Evolutionary conservation across 2,329 filamentous ascomycete genomes (phyloP).

Genomic region (Ceratocystis cacaofunesta): DNA sequence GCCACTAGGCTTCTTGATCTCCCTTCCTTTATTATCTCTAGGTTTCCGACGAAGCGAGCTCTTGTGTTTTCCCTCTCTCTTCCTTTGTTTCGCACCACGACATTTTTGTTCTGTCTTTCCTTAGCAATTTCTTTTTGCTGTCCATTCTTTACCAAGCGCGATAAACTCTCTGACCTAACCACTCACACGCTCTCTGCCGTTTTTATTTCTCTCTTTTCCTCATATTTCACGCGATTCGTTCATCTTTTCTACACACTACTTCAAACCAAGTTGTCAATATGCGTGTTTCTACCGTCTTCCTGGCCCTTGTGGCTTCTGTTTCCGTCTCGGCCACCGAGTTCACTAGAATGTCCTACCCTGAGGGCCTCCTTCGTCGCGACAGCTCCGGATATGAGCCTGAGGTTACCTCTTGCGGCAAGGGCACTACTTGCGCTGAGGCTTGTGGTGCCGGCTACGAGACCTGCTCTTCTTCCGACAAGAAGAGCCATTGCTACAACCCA

Average conservation of each 20-base stretch:
- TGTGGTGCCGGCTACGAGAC: slow-evolving; percentile 37
- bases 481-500: slow-evolving; percentile 45
- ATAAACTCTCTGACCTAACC: not conserved
- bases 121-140: slow-evolving; percentile 12
- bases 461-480: slow-evolving; percentile 34
- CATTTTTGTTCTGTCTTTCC: not conserved
- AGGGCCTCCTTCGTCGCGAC: slow-evolving; percentile 30
- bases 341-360: slow-evolving; percentile 26
- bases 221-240: not conserved
- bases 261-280: slow-evolving; percentile 17
- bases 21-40: slow-evolving; percentile 8
- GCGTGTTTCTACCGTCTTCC: slow-evolving; percentile 25
- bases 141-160: not conserved
- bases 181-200: not conserved
- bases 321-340: slow-evolving; percentile 22
- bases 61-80: not conserved
- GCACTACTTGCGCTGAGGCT: slow-evolving; percentile 38
- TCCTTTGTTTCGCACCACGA: slow-evolving; percentile 19
- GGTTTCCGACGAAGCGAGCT: slow-evolving; percentile 3
- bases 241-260: not conserved
- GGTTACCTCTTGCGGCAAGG: slow-evolving; percentile 33
- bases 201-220: slow-evolving; percentile 11
- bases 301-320: slow-evolving; percentile 25
- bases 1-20: not conserved
- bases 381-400: slow-evolving; percentile 34